phyloP scores from a whole-genome alignment of 176 grass and related monocot genomes.

The Oryza glaberrima region DNA sequence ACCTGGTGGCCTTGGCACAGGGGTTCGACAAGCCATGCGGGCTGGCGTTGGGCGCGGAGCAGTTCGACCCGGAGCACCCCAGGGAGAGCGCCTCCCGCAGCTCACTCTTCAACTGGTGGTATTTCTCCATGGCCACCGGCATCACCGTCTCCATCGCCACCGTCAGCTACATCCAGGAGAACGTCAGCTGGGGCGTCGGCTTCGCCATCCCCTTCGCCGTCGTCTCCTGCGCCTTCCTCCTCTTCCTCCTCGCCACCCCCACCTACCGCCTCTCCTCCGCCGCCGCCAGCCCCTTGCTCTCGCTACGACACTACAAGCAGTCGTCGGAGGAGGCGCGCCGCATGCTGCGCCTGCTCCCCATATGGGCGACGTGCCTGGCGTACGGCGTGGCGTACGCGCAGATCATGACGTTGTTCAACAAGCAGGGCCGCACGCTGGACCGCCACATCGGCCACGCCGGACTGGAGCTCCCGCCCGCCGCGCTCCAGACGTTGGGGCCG shows the following conservation, averaged over 20 bases:
- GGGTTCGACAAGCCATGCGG: slow-evolving; percentile 58
- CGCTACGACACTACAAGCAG: neutral
- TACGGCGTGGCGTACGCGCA: slow-evolving; percentile 63
- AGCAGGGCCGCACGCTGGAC: slow-evolving; percentile 59
- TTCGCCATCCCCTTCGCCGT: slow-evolving; percentile 49
- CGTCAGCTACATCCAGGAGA: slow-evolving; percentile 61
- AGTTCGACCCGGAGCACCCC: slow-evolving; percentile 58
- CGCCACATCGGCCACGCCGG: neutral
- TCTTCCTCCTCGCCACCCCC: slow-evolving; percentile 53
- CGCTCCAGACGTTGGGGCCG: slow-evolving; percentile 40
- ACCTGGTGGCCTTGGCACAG: slow-evolving; percentile 54
- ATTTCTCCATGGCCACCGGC: slow-evolving; percentile 45
- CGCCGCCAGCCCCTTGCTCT: too few species aligned
- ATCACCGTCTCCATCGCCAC: slow-evolving; percentile 9
- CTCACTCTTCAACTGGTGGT: slow-evolving; percentile 85
- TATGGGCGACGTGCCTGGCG: slow-evolving; percentile 48
- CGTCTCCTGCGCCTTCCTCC: slow-evolving; percentile 29
- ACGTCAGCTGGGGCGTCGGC: slow-evolving; percentile 57
- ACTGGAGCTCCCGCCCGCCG: slow-evolving; percentile 51
- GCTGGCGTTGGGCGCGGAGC: slow-evolving; percentile 62
- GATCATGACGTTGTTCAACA: slow-evolving; percentile 56
- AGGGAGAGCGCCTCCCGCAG: slow-evolving; percentile 38
- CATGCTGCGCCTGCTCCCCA: slow-evolving; percentile 43
- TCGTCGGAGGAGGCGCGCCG: slow-evolving; percentile 21
- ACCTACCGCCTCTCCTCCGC: slow-evolving; percentile 46